phyloP scores from a whole-genome alignment of 805 yeast species.

The Candida pseudoglaebosa region DNA sequence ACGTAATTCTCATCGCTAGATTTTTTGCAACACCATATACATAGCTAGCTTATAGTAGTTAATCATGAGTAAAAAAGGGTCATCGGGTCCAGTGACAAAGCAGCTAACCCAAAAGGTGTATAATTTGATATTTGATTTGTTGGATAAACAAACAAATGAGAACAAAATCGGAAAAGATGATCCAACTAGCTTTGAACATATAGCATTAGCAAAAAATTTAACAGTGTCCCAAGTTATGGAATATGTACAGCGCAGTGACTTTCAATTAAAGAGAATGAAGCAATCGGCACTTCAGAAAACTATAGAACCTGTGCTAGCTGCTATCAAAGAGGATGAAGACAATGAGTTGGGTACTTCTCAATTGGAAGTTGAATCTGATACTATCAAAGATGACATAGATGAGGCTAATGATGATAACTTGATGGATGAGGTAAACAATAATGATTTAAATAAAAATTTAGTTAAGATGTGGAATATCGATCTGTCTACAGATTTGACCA shows the following conservation, averaged over 20 bases:
- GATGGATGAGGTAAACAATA: slow-evolving; percentile 63
- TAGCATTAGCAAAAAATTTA: slow-evolving; percentile 63
- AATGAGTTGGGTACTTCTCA: slow-evolving; percentile 46
- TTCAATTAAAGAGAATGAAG: slow-evolving; percentile 66
- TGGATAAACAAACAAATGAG: slow-evolving; percentile 58
- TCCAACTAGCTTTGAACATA: slow-evolving; percentile 35
- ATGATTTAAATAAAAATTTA: slow-evolving; percentile 72
- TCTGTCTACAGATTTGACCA: slow-evolving; percentile 6
- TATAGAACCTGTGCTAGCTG: slow-evolving; percentile 54
- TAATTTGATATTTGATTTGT: slow-evolving; percentile 49
- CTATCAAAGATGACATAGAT: slow-evolving; percentile 32
- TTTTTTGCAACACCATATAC: too few species aligned
- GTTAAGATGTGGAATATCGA: slow-evolving; percentile 60
- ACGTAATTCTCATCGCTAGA: slow-evolving; percentile 1
- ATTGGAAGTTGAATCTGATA: slow-evolving; percentile 10
- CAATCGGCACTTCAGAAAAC: slow-evolving; percentile 58
- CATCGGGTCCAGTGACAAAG: slow-evolving; percentile 9
- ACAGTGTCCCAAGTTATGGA: slow-evolving; percentile 48
- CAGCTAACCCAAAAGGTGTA: slow-evolving; percentile 53
- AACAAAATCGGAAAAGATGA: slow-evolving; percentile 27
- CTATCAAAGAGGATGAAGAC: slow-evolving; percentile 57
- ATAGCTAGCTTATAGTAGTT: too few species aligned
- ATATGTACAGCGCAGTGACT: slow-evolving; percentile 61
- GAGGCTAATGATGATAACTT: slow-evolving; percentile 42
- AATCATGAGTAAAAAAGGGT: slow-evolving; percentile 11